phyloP scores from a whole-genome alignment of 106 monocot genomes.

The Dactylorhiza incarnata region DNA sequence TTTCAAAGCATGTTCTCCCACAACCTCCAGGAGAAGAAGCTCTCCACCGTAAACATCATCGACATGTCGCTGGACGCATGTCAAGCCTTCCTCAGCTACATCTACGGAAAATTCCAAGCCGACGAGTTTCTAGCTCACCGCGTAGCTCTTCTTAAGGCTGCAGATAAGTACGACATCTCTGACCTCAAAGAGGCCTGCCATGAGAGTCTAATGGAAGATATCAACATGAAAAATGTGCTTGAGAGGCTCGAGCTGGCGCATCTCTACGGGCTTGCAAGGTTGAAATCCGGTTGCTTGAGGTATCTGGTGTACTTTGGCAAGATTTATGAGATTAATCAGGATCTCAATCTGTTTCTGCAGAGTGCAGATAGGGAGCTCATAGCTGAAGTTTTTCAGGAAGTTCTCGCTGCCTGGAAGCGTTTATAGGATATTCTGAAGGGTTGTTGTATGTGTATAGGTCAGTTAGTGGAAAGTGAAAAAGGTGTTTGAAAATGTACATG shows the following conservation, averaged over 20 bases:
- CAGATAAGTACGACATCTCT: conserved; percentile 77
- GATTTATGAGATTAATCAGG: conserved; percentile 70
- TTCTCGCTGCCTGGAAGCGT: conserved; percentile 70
- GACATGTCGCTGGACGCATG: conserved; percentile 78
- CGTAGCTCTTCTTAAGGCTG: conserved; percentile 61
- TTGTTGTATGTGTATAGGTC: background rate
- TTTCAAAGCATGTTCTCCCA: conserved; percentile 94
- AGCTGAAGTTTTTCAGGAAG: conserved; percentile 65
- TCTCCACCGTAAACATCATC: conserved; percentile 61
- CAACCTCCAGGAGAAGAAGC: conserved; percentile 72
- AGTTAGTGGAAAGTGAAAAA: background rate
- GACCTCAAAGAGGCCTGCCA: conserved; percentile 83
- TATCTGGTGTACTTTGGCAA: conserved; percentile 84
- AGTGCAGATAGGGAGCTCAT: conserved; percentile 78
- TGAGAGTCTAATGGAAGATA: conserved; percentile 76
- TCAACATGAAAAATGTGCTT: conserved; percentile 65
- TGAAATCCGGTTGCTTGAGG: conserved; percentile 73
- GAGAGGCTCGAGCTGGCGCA: conserved; percentile 73
- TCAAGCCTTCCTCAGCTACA: conserved; percentile 72
- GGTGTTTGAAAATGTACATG: background rate
- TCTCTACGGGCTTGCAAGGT: conserved; percentile 43
- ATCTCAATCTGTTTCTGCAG: conserved; percentile 54
- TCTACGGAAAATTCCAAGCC: conserved; percentile 51
- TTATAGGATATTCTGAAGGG: conserved; percentile 10
- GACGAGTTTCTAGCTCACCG: conserved; percentile 59